Conservation (phyloP, 805 yeast species). For the Debaryomyces hansenii region DNA sequence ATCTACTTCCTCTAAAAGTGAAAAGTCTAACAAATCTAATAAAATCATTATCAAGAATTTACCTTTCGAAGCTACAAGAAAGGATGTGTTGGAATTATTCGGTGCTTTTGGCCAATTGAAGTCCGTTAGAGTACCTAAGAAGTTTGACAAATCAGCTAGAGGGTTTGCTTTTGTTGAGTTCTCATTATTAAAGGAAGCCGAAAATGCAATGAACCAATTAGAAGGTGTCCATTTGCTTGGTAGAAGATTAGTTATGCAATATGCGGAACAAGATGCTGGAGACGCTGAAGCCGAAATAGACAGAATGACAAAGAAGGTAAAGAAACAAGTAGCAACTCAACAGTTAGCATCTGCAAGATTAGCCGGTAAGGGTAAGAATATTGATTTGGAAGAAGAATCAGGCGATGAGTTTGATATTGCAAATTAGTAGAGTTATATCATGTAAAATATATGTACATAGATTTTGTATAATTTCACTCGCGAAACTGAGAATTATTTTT, state of each 20-base stretch:
- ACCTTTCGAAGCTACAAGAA: slow-evolving; percentile 94
- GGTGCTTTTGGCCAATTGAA: slow-evolving; percentile 93
- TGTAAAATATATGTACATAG: background rate
- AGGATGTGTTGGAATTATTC: slow-evolving; percentile 88
- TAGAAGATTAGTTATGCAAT: slow-evolving; percentile 90
- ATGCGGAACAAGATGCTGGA: slow-evolving; percentile 77
- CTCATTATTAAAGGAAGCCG: slow-evolving; percentile 82
- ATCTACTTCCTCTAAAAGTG: slow-evolving; percentile 19
- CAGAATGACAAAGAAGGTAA: slow-evolving; percentile 83
- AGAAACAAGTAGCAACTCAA: slow-evolving; percentile 75
- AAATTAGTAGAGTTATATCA: background rate
- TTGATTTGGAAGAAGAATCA: slow-evolving; percentile 60
- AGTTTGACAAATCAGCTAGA: slow-evolving; percentile 90
- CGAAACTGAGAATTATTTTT: no score
- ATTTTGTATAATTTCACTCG: background rate
- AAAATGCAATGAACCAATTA: slow-evolving; percentile 87
- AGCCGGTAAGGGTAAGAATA: slow-evolving; percentile 69
- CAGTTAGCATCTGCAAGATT: slow-evolving; percentile 69
- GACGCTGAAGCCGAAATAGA: slow-evolving; percentile 90
- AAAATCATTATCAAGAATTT: slow-evolving; percentile 94
- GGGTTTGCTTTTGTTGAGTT: slow-evolving; percentile 98
- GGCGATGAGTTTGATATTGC: slow-evolving; percentile 17
- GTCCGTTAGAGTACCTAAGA: slow-evolving; percentile 94
- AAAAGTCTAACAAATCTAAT: slow-evolving; percentile 47
- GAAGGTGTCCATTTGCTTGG: slow-evolving; percentile 97